Percentiles rank a stretch among this genome's conserved stretches.
phyloP scores from a whole-genome alignment of 768 basidiomycete species.

The Boletus fagicola region DNA sequence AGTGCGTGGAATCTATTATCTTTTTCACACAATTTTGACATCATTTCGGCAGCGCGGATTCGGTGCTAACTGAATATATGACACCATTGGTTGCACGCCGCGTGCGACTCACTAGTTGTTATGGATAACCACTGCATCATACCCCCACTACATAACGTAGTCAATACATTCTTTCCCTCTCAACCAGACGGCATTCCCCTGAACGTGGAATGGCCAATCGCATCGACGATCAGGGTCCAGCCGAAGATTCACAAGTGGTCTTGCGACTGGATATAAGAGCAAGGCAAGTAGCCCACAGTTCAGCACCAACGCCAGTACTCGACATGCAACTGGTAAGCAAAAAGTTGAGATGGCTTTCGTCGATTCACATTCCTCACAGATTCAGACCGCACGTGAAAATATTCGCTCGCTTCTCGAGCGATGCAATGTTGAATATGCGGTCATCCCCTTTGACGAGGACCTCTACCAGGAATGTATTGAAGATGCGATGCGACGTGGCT shows the following conservation, averaged over 20 bases:
- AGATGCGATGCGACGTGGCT: not conserved
- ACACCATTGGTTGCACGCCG: not conserved
- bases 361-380: not conserved
- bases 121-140: not conserved
- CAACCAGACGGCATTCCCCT: not conserved
- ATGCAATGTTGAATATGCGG: not conserved
- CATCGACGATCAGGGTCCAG: not conserved
- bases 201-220: not conserved
- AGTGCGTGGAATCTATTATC: not conserved
- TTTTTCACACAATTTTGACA: not conserved
- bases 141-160: not conserved
- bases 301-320: not conserved
- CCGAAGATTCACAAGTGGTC: not conserved
- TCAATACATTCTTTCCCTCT: not conserved
- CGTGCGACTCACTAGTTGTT: not conserved
- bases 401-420: not conserved
- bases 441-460: conserved; percentile 11
- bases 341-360: not conserved
- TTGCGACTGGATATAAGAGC: conserved; percentile 10
- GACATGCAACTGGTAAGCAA: conserved; percentile 11
- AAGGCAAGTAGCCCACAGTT: not conserved
- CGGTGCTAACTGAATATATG: not conserved
- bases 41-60: not conserved
- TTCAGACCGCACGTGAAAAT: not conserved
- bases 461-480: conserved; percentile 3